phyloP scores from a whole-genome alignment of 2,329 filamentous ascomycete genomes.

The Stagonosporopsis chrysanthemi region DNA sequence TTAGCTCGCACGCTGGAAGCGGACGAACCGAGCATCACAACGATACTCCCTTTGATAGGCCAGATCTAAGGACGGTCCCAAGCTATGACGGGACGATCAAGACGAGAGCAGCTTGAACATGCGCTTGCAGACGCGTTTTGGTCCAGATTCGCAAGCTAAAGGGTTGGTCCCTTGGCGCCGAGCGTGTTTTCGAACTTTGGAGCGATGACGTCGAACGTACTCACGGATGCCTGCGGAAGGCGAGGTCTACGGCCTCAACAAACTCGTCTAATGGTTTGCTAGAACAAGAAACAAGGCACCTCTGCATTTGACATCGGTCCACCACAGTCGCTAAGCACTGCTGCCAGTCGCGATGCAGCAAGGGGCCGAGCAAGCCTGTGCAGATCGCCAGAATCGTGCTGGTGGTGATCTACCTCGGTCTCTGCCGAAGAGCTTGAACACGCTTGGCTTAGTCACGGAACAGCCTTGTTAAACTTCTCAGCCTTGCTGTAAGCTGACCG shows the following conservation, averaged over 20 bases:
- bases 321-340: background rate
- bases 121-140: slow-evolving; percentile 14
- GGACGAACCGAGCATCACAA: slow-evolving; percentile 20
- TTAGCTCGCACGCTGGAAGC: slow-evolving; percentile 22
- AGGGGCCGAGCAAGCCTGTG: slow-evolving; percentile 7
- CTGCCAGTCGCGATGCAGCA: background rate
- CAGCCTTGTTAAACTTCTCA: background rate
- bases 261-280: background rate
- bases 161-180: slow-evolving; percentile 10
- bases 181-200: background rate
- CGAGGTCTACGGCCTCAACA: slow-evolving; percentile 5
- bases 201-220: slow-evolving; percentile 10
- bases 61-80: background rate
- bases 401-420: background rate
- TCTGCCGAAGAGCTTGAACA: slow-evolving; percentile 4
- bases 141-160: slow-evolving; percentile 16
- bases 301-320: no score
- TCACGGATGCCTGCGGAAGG: slow-evolving; percentile 11
- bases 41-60: slow-evolving; percentile 14
- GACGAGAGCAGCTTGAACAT: slow-evolving; percentile 9
- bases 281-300: background rate
- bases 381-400: slow-evolving; percentile 8
- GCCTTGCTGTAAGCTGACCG: background rate
- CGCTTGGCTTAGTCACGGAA: background rate
- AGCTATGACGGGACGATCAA: slow-evolving; percentile 18